Percentiles rank a stretch among this genome's conserved stretches.
Evolutionary conservation across 768 basidiomycete species (phyloP).

Genomic region (Lyophyllum atratum): DNA sequence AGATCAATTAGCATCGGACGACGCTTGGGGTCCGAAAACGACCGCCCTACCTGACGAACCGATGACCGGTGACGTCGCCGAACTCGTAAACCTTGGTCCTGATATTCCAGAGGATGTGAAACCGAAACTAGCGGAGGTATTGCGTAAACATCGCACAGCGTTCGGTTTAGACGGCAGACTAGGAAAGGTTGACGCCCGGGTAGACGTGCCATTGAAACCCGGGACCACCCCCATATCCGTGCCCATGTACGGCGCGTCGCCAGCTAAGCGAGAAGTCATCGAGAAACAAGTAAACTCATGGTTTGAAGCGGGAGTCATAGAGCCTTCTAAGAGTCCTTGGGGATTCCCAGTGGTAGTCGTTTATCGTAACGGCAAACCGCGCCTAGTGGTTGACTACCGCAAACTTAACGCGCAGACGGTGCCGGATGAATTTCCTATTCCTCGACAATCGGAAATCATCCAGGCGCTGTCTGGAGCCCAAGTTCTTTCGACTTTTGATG

Average conservation of each 20-base stretch:
- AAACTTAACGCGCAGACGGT: constrained; percentile 21
- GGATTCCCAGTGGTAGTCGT: constrained; percentile 31
- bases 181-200: constrained; percentile 18
- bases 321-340: constrained; percentile 42
- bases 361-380: constrained; percentile 37
- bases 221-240: constrained; percentile 28
- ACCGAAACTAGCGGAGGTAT: constrained; percentile 13
- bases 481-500: constrained; percentile 35
- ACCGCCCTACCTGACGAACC: constrained; percentile 19
- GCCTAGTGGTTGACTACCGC: constrained; percentile 36
- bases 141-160: not conserved
- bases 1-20: constrained; percentile 18
- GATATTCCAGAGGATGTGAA: not conserved
- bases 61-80: not conserved
- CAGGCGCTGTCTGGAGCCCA: constrained; percentile 32
- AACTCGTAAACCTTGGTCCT: not conserved
- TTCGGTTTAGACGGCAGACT: constrained; percentile 1
- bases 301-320: constrained; percentile 38
- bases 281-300: constrained; percentile 31
- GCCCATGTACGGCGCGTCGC: constrained; percentile 25
- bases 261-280: constrained; percentile 28
- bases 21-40: constrained; percentile 28
- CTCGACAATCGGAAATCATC: constrained; percentile 24
- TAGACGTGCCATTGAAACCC: constrained; percentile 24
- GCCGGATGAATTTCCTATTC: constrained; percentile 27